Evolutionary conservation across 805 yeast species (phyloP), one percentile per base, ranked within the genome.

Genomic region (Wickerhamomyces silvicola): DNA sequence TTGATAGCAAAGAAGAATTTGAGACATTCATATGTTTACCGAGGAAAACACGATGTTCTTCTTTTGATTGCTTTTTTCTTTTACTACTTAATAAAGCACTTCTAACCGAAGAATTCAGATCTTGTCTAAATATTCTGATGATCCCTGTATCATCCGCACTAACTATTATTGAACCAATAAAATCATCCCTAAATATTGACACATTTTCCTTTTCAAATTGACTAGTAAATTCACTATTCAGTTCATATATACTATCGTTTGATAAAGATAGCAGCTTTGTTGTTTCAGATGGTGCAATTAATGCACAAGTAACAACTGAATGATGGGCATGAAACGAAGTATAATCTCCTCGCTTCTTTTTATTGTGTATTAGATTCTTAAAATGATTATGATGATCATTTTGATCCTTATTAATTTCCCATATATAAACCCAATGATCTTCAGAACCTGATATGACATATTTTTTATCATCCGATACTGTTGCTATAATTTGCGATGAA

Each of bases 381-480:
- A 41, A 30, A 11, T 31, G 35, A 18, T 38, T 36, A 12, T 32
- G 29, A n/a, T 28, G 28, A 13, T 27, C 22, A 10, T 29, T 18
- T 10, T 43, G 53, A 5, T 50, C 50, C 26, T 54, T 59, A 15
- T 51, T 40, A 8, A 69, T 55, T 34, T 70, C 68, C 97, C 97
- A 90, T 10, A 84, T 60, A 49, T 87, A 88, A 10, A 83, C 73
- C 77, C 87, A 77, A 44, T 83, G 85, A 57, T 88, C 92, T 52
- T 88, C 96, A 10, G 94, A 81, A 0, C 95, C 95, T 7, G 82
- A 67, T 7, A 87, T 68, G 6, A 87, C 68, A 47, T 72, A 73
- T 10, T 59, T 48, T 32, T 64, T 58, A 44, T 77, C 77, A 31
- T 75, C 84, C 16, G 78, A 72, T 3, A 72, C 49, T 0, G 72